Evolutionary conservation across 2,329 filamentous ascomycete species (phyloP).

Genomic region (Fusarium nisikadoi): DNA sequence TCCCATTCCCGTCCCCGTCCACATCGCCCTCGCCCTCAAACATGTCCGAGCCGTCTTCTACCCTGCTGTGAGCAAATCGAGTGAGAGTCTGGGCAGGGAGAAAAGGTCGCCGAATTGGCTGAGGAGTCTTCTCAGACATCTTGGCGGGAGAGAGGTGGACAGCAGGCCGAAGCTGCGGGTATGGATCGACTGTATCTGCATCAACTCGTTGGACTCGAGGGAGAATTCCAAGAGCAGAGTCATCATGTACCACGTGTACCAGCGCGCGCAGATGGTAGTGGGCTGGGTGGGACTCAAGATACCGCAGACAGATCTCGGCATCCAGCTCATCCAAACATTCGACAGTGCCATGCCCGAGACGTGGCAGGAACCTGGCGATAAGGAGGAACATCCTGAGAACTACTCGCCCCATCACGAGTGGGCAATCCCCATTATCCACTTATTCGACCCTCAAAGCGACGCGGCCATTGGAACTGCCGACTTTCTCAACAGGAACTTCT

Average conservation of each 20-base stretch:
- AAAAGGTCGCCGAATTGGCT: constrained; percentile 25
- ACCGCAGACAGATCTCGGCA: constrained; percentile 43
- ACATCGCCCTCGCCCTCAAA: constrained; percentile 46
- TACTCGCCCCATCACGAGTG: constrained; percentile 49
- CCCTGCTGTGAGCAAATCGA: constrained; percentile 37
- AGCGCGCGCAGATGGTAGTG: constrained; percentile 47
- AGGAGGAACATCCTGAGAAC: constrained; percentile 47
- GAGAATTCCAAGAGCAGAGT: constrained; percentile 45
- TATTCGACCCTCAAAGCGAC: constrained; percentile 39
- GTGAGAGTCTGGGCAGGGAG: constrained; percentile 25
- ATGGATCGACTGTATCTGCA: constrained; percentile 49
- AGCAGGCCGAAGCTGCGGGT: constrained; percentile 38
- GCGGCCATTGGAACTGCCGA: constrained; percentile 39
- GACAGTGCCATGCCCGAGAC: constrained; percentile 47
- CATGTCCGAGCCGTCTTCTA: constrained; percentile 50
- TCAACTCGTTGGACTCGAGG: constrained; percentile 43
- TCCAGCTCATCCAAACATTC: constrained; percentile 42
- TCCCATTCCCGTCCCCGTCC: constrained; percentile 43
- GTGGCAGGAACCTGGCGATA: constrained; percentile 50
- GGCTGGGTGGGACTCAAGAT: constrained; percentile 48
- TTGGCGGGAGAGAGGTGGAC: constrained; percentile 25
- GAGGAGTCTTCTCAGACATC: constrained; percentile 18
- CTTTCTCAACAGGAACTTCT: constrained; percentile 48
- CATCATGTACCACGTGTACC: constrained; percentile 46
- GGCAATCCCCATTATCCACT: constrained; percentile 43